Evolutionary conservation across 768 basidiomycete species (phyloP).

Genomic region (Coprinellus micaceus): DNA sequence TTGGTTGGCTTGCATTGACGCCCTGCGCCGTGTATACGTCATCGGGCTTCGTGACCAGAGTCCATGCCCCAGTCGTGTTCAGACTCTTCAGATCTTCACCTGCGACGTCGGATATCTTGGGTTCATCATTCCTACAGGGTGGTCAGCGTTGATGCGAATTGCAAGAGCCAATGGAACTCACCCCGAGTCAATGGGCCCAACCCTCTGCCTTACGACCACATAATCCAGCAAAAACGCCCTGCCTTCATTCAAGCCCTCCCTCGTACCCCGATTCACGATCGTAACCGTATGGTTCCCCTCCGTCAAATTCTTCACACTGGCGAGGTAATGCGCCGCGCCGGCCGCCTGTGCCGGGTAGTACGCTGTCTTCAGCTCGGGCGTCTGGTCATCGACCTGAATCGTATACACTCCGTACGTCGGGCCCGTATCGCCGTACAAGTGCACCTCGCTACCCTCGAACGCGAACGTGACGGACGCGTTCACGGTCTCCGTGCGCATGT

Average conservation of each 20-base stretch:
- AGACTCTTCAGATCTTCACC: neutral
- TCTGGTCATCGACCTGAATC: slow-evolving; percentile 1
- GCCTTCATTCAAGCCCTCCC: slow-evolving; percentile 7
- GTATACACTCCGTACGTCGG: slow-evolving; percentile 8
- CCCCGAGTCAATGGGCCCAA: slow-evolving; percentile 2
- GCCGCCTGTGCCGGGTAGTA: neutral
- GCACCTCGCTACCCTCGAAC: slow-evolving; percentile 7
- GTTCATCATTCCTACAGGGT: neutral
- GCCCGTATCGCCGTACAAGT: slow-evolving; percentile 8
- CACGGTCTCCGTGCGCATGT: slow-evolving; percentile 1
- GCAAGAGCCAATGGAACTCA: neutral
- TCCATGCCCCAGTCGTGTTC: slow-evolving; percentile 2
- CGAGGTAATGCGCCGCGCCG: neutral
- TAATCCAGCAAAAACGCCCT: slow-evolving; percentile 6
- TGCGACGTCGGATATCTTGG: neutral
- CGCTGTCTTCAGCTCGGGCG: neutral
- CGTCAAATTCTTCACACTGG: slow-evolving; percentile 1
- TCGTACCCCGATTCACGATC: slow-evolving; percentile 5
- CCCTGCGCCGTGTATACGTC: slow-evolving; percentile 1
- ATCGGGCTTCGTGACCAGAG: neutral
- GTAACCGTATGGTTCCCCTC: slow-evolving; percentile 5
- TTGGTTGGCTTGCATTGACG: neutral
- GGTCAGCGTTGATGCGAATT: neutral
- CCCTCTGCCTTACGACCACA: slow-evolving; percentile 6
- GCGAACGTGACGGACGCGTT: slow-evolving; percentile 4